These are phyloP conservation scores for Trichoderma sp. DNA, from an alignment of 2,329 filamentous ascomycete species.

Conservation along the genomic window DNA sequence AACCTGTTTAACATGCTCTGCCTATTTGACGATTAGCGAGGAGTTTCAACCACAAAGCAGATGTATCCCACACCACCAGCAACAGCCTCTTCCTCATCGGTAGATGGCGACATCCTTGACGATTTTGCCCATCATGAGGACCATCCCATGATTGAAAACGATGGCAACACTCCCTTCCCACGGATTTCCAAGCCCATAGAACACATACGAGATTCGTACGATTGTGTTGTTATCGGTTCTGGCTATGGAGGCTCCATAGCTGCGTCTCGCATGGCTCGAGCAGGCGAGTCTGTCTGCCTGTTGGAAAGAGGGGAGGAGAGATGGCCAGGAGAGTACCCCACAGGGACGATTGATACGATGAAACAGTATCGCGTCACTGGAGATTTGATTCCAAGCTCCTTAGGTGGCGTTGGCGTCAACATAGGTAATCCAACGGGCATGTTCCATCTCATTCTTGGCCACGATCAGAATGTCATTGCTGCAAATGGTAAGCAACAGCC, in stretches of 20 bases:
- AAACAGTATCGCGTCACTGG: conserved; percentile 60
- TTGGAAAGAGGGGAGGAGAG: conserved; percentile 65
- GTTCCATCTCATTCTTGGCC: conserved; percentile 64
- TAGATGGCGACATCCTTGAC: not conserved
- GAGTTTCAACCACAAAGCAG: not conserved
- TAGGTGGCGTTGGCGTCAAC: conserved; percentile 40
- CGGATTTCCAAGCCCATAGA: conserved; percentile 60
- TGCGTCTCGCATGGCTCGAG: conserved; percentile 63
- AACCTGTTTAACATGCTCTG: not conserved
- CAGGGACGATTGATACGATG: conserved; percentile 47
- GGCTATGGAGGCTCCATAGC: conserved; percentile 70
- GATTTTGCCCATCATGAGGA: not conserved
- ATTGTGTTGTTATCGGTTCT: conserved; percentile 68
- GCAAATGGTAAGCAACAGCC: conserved; percentile 49
- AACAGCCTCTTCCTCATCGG: not conserved
- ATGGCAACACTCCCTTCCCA: conserved; percentile 44
- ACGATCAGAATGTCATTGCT: conserved; percentile 64
- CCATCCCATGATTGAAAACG: not conserved
- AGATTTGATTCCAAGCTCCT: conserved; percentile 47
- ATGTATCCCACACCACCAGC: conserved; percentile 6
- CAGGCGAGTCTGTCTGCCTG: conserved; percentile 59
- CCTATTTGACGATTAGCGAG: not conserved
- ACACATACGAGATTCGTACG: conserved; percentile 59
- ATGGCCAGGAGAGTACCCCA: conserved; percentile 68
- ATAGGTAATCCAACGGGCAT: conserved; percentile 60